Conservation (phyloP, 306 rosid genomes). For the Neltuma alba region DNA sequence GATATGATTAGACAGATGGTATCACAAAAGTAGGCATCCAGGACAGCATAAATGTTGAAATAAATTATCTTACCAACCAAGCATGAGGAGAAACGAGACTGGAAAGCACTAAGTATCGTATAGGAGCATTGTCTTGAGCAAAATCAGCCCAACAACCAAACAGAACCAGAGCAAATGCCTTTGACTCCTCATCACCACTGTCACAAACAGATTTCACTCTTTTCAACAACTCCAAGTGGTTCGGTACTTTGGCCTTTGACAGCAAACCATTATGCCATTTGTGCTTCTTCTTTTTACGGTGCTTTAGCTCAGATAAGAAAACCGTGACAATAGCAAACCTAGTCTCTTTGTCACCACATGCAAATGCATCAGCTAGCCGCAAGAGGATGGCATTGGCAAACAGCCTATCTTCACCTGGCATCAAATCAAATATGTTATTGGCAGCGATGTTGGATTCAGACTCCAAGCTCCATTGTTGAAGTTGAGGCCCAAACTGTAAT, state of each 20-base stretch:
- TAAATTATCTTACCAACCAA: slow-evolving; percentile 56
- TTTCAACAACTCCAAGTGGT: slow-evolving; percentile 59
- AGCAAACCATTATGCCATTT: slow-evolving; percentile 55
- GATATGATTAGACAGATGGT: not conserved
- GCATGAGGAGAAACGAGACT: slow-evolving; percentile 69
- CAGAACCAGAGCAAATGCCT: slow-evolving; percentile 66
- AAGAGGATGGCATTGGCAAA: slow-evolving; percentile 77
- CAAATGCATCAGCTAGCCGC: slow-evolving; percentile 81
- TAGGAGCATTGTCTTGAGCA: slow-evolving; percentile 66
- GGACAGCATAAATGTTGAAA: not conserved
- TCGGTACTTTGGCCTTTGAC: slow-evolving; percentile 58
- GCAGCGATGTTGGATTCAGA: slow-evolving; percentile 51
- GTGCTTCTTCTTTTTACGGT: slow-evolving; percentile 43
- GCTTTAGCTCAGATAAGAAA: slow-evolving; percentile 57
- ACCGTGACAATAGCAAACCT: slow-evolving; percentile 59
- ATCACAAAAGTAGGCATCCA: slow-evolving; percentile 10
- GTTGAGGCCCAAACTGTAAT: slow-evolving; percentile 52
- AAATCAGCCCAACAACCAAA: slow-evolving; percentile 94
- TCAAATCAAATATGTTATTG: slow-evolving; percentile 58
- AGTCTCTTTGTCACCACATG: slow-evolving; percentile 51
- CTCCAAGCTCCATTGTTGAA: slow-evolving; percentile 68
- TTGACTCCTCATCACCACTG: slow-evolving; percentile 58
- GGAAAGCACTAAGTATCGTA: slow-evolving; percentile 75
- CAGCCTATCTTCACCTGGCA: slow-evolving; percentile 75
- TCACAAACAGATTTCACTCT: slow-evolving; percentile 70